Evolutionary conservation across 495 filamentous ascomycete species (phyloP).

Genomic region (Schizothecium vesticola): DNA sequence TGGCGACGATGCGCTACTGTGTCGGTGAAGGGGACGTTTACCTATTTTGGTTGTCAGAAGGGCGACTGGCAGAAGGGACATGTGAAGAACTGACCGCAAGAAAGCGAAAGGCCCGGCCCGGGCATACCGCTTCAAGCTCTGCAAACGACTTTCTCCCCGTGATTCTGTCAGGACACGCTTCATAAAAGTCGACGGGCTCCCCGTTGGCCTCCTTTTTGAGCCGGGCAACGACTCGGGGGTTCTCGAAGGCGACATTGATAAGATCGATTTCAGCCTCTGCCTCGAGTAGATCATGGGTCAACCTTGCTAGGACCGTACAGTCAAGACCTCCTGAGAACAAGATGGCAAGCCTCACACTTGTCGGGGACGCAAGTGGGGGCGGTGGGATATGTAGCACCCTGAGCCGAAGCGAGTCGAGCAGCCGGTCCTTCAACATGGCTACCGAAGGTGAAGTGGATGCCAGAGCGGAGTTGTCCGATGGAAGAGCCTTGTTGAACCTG

Average conservation of each 20-base stretch:
- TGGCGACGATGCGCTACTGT: constrained; percentile 60
- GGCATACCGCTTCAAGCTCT: constrained; percentile 69
- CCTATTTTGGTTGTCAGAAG: constrained; percentile 33
- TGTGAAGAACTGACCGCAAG: constrained; percentile 47
- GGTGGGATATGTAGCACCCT: constrained; percentile 64
- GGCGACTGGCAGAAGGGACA: background rate
- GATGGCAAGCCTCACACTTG: constrained; percentile 58
- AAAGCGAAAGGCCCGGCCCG: constrained; percentile 71
- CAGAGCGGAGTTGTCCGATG: constrained; percentile 34
- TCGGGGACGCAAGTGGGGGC: constrained; percentile 34
- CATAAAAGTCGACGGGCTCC: constrained; percentile 49
- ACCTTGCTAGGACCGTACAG: constrained; percentile 78
- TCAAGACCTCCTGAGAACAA: constrained; percentile 94
- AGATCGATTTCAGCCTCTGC: constrained; percentile 68
- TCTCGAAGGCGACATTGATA: constrained; percentile 95
- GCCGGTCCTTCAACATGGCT: constrained; percentile 47
- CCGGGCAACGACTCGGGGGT: constrained; percentile 62
- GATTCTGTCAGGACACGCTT: constrained; percentile 80
- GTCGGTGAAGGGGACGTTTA: constrained; percentile 79
- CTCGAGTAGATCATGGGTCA: constrained; percentile 76
- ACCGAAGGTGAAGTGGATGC: constrained; percentile 50
- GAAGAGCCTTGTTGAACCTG: constrained; percentile 53
- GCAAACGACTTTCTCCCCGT: constrained; percentile 72
- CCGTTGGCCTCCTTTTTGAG: constrained; percentile 19
- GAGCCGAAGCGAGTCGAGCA: constrained; percentile 58